Evolutionary conservation across 2,329 filamentous ascomycete genomes (phyloP).

Genomic region (Escovopsis weberi): DNA sequence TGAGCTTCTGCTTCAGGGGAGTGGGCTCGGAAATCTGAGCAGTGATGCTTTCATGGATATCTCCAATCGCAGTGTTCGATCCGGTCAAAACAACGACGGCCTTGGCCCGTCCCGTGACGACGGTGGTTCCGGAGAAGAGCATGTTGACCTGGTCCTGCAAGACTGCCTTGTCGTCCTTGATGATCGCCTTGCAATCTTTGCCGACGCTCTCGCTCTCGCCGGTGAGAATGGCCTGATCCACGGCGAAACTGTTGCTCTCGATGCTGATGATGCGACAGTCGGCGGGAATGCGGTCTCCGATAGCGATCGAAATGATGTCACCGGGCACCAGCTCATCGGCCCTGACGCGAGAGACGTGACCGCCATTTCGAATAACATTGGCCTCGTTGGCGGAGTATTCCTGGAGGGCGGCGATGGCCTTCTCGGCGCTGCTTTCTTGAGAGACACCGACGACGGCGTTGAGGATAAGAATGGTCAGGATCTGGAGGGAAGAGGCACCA

Average conservation of each 20-base stretch:
- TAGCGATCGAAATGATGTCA: conserved; percentile 74
- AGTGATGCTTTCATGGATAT: conserved; percentile 97
- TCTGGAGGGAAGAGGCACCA: conserved; percentile 35
- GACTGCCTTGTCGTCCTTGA: conserved; percentile 72
- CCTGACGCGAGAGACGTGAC: conserved; percentile 67
- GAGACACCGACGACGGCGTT: conserved; percentile 96
- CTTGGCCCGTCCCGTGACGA: conserved; percentile 84
- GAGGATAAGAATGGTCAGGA: conserved; percentile 89
- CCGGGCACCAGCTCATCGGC: conserved; percentile 96
- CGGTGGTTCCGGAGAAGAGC: conserved; percentile 95
- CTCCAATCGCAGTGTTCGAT: conserved; percentile 82
- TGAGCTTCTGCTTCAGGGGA: conserved; percentile 94
- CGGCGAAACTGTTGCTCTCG: conserved; percentile 91
- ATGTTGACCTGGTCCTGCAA: conserved; percentile 97
- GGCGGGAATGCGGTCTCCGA: conserved; percentile 87
- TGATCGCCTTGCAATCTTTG: conserved; percentile 54
- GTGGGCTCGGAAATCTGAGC: conserved; percentile 96
- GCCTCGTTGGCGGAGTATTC: conserved; percentile 98
- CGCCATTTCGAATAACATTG: conserved; percentile 72
- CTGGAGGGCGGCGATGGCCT: conserved; percentile 93
- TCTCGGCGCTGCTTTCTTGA: conserved; percentile 96
- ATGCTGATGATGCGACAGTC: conserved; percentile 84
- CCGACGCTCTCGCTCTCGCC: conserved; percentile 95
- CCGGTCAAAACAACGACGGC: conserved; percentile 87
- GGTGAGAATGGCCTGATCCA: conserved; percentile 94